phyloP scores from a whole-genome alignment of 2,329 filamentous ascomycete genomes.

The Boeremia lycopersici region DNA sequence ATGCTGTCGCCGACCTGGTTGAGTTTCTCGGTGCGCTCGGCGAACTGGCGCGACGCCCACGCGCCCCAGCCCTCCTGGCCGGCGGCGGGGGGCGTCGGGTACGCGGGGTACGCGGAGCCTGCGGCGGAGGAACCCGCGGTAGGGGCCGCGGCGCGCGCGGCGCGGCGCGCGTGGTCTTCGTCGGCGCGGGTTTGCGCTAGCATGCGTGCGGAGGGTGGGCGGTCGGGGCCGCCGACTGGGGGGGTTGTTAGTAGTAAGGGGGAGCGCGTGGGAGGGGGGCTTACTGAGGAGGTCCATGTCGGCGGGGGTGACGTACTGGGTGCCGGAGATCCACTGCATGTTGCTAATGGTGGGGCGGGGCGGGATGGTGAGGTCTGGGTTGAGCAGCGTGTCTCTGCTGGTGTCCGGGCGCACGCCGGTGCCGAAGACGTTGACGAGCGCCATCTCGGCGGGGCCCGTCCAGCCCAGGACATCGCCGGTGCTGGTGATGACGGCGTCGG shows the following conservation, averaged over 20 bases:
- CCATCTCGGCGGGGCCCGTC: conserved; percentile 85
- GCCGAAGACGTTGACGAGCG: conserved; percentile 84
- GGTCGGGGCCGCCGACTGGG: conserved; percentile 78
- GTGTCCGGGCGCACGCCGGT: conserved; percentile 65
- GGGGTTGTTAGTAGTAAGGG: neutral
- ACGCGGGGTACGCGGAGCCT: conserved; percentile 19
- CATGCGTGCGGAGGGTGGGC: conserved; percentile 89
- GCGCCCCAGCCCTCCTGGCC: conserved; percentile 66
- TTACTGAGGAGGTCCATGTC: conserved; percentile 84
- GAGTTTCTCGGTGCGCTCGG: conserved; percentile 88
- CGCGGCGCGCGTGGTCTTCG: conserved; percentile 61
- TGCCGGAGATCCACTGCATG: conserved; percentile 94
- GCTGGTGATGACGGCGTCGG: conserved; percentile 71
- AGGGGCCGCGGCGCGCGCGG: conserved; percentile 41
- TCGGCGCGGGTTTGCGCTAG: conserved; percentile 78
- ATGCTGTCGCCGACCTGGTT: conserved; percentile 83
- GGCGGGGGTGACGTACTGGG: conserved; percentile 83
- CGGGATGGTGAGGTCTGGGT: conserved; percentile 74
- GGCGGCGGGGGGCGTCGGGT: conserved; percentile 21
- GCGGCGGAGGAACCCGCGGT: conserved; percentile 44
- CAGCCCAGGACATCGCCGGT: conserved; percentile 86
- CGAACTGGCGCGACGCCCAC: conserved; percentile 84
- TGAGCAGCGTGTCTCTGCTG: conserved; percentile 75
- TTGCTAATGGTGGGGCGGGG: conserved; percentile 92
- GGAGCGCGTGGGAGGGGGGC: conserved; percentile 15